Evolutionary conservation across 2,329 filamentous ascomycete genomes (phyloP).

Genomic region (Elsinoe arachidis): DNA sequence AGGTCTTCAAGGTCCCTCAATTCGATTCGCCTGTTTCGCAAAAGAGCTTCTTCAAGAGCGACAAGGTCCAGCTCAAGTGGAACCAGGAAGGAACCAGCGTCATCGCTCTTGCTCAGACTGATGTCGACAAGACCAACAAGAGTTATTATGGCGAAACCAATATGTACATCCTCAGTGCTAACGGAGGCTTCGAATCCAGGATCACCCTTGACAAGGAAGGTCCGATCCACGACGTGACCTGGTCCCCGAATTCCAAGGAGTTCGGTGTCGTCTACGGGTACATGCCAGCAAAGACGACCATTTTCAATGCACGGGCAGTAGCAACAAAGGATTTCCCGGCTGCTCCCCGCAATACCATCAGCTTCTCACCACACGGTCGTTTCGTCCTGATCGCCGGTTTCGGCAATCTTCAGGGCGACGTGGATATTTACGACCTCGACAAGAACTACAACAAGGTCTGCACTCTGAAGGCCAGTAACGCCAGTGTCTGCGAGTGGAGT

Average conservation of each 20-base stretch:
- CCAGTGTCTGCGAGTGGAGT: slow-evolving; percentile 94
- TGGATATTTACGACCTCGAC: slow-evolving; percentile 93
- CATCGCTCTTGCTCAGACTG: slow-evolving; percentile 92
- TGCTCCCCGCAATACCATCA: slow-evolving; percentile 84
- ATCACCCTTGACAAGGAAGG: slow-evolving; percentile 93
- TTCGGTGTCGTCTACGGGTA: slow-evolving; percentile 97
- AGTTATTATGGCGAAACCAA: slow-evolving; percentile 99
- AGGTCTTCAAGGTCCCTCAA: slow-evolving; percentile 86
- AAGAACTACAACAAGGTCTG: slow-evolving; percentile 88
- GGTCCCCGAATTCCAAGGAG: slow-evolving; percentile 95
- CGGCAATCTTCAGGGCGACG: slow-evolving; percentile 92
- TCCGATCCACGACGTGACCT: slow-evolving; percentile 95
- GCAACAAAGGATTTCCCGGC: slow-evolving; percentile 78
- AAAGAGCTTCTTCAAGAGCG: slow-evolving; percentile 98
- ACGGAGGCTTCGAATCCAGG: slow-evolving; percentile 84
- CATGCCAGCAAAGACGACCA: slow-evolving; percentile 98
- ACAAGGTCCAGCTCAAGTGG: slow-evolving; percentile 99
- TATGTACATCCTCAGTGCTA: slow-evolving; percentile 87
- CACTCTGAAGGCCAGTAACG: slow-evolving; percentile 91
- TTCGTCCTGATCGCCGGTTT: slow-evolving; percentile 94
- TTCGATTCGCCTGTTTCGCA: slow-evolving; percentile 79
- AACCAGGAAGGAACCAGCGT: slow-evolving; percentile 84
- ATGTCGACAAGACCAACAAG: slow-evolving; percentile 97
- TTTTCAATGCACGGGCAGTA: slow-evolving; percentile 85
- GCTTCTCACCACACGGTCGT: slow-evolving; percentile 86